A percentile compares a stretch with the other conserved stretches of the same genome.
Evolutionary conservation across 2,329 filamentous ascomycete genomes (phyloP).

Genomic region (Aspergillus clavatus): DNA sequence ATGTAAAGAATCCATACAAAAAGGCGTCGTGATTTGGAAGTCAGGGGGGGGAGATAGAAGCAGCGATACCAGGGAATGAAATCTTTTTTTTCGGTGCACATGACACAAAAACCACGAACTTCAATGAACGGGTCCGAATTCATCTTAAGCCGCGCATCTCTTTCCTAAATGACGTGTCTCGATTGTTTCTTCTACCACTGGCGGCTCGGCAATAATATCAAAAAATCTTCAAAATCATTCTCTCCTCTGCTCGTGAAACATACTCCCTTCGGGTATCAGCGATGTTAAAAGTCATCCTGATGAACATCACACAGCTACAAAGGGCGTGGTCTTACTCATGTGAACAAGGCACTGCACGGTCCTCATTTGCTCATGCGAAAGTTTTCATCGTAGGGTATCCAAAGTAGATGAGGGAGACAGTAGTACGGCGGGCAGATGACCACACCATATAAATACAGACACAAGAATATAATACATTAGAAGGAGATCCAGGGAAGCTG

Average conservation of each 20-base stretch:
- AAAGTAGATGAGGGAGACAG: too few relatives aligned
- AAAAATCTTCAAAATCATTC: slow-evolving; percentile 7
- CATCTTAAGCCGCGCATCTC: slow-evolving; percentile 1
- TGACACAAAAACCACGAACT: slow-evolving; percentile 4
- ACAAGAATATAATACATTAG: background rate
- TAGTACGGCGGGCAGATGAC: too few relatives aligned
- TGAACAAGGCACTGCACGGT: too few relatives aligned
- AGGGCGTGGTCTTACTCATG: too few relatives aligned
- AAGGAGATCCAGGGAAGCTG: background rate
- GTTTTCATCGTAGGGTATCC: too few relatives aligned
- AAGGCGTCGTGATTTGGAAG: slow-evolving; percentile 8
- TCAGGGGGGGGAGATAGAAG: slow-evolving; percentile 11
- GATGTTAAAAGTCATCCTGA: too few relatives aligned
- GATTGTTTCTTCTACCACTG: slow-evolving; percentile 3
- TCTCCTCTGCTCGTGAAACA: background rate
- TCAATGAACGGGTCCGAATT: background rate
- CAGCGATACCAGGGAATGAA: slow-evolving; percentile 7
- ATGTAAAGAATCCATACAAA: slow-evolving; percentile 64
- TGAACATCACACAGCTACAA: too few relatives aligned
- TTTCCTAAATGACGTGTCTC: slow-evolving; percentile 2
- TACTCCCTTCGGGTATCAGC: too few relatives aligned
- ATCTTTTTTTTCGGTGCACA: slow-evolving; percentile 17
- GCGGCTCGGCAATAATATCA: slow-evolving; percentile 7
- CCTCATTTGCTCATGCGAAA: too few relatives aligned
- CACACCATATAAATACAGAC: too few relatives aligned